Evolutionary conservation across 305 asterid species (phyloP), one percentile per base, ranked within the genome.

Genomic region (Solanum hybrid): DNA sequence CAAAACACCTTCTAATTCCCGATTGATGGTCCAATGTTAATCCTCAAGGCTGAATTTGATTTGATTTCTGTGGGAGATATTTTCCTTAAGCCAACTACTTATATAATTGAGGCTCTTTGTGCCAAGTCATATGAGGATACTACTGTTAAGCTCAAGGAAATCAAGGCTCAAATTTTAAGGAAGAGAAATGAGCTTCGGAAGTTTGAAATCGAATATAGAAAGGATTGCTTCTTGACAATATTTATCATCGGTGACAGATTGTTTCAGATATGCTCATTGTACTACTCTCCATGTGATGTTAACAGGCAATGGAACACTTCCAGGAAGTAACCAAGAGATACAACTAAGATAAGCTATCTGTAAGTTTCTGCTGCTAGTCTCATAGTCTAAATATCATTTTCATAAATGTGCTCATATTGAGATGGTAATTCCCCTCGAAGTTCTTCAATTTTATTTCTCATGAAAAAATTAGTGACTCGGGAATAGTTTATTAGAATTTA

Each of bases 281-380:
- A 6, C 78, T 57, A 70, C 72, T 51, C 81, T 39, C 12, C n/a
- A 24, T 37, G 31, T 83, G 89, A 68, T 75, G 80, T 87, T 90
- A 93, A 76, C 95, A 97, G 99, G 99, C 99, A 90, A 90, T 96
- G 95, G 98, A 98, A 73, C 95, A 96, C 89, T 96, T 94, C 90
- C 99, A 96, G 93, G 99, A 97, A 94, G 99, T 95, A 89, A 96
- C 98, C 85, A 95, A 94, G 86, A 93, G 97, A 95, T 97, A 97
- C 90, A 94, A 89, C 91, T 96, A 94, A 92, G 99, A 97, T 91
- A 97, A 97, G 92, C 97, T 93, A 89, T 89, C 96, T 85, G 99
- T 97, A 94, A 95, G 99, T 95, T 91, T 81, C 13, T 82, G 8
- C 32, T 80, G 33, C 34, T 13, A 39, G 36, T 82, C 36, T 39